These are phyloP conservation scores for Mycocentrospora acerina DNA, from an alignment of 2,329 filamentous ascomycete genomes.

Conservation along the genomic window DNA sequence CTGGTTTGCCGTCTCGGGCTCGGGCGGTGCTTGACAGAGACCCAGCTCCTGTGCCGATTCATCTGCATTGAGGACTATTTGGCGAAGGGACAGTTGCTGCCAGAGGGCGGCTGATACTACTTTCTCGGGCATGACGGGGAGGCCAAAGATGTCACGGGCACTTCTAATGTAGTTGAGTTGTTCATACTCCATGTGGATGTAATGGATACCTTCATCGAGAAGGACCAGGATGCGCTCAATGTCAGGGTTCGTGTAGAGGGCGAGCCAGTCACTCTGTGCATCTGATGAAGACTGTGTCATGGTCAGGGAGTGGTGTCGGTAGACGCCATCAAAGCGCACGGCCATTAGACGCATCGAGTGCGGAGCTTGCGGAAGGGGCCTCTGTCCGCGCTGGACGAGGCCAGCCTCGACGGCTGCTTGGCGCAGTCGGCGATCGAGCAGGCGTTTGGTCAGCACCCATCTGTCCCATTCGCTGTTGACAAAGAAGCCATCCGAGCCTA, in stretches of 20 bases:
- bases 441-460: slow-evolving; percentile 57
- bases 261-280: slow-evolving; percentile 51
- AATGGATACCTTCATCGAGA: slow-evolving; percentile 61
- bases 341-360: slow-evolving; percentile 52
- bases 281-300: slow-evolving; percentile 44
- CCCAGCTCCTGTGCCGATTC: slow-evolving; percentile 57
- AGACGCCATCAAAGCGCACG: slow-evolving; percentile 55
- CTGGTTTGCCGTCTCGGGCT: slow-evolving; percentile 24
- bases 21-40: slow-evolving; percentile 47
- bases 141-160: slow-evolving; percentile 54
- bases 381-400: slow-evolving; percentile 48
- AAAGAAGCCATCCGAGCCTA: slow-evolving; percentile 61
- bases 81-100: slow-evolving; percentile 59
- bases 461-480: slow-evolving; percentile 60
- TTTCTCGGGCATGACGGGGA: slow-evolving; percentile 57
- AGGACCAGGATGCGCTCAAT: slow-evolving; percentile 58
- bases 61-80: slow-evolving; percentile 55
- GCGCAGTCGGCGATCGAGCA: slow-evolving; percentile 55
- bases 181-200: slow-evolving; percentile 61
- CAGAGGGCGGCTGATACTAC: slow-evolving; percentile 59
- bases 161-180: slow-evolving; percentile 57
- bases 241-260: slow-evolving; percentile 56
- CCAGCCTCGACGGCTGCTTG: slow-evolving; percentile 51
- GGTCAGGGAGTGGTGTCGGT: slow-evolving; percentile 48
- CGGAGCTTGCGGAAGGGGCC: slow-evolving; percentile 49